Evolutionary conservation across 1,284 basidiomycete genomes (phyloP), one percentile per base, ranked within the genome.

Genomic region (Apiotrichum brassicae): DNA sequence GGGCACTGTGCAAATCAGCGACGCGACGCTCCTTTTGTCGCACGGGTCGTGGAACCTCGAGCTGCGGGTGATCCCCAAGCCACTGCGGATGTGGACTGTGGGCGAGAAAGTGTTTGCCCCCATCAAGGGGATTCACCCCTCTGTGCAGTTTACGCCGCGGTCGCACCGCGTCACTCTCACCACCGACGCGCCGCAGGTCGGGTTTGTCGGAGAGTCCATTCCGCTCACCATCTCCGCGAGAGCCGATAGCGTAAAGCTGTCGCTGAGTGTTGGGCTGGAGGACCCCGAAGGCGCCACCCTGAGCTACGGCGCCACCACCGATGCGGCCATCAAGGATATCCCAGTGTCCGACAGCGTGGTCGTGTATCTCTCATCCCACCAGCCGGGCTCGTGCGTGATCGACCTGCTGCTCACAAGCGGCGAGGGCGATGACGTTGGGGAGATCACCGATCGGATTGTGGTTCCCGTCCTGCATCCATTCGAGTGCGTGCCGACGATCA

Each of bases 121-220:
- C 22, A n/a, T 48, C 7, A 16, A 28, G 8, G 53, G 46, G 39
- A 34, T 50, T 14, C 20, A 41, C 43, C 4, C 45, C 5, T 16
- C 24, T 22, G 28, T 54, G 23, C 87, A 86, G 19, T 79, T 92
- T 46, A 78, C 76, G 35, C 77, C 83, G 55, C 79, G 79, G 22
- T 77, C 82, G 0, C 85, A 87, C 58, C 72, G 70, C 0, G 60
- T 92, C 1, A 57, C 73, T 5, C 70, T 87, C 5, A 72, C 75
- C 0, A 61, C 89, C 34, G 68, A 74, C 2, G 82, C 89, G 56
- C 68, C 77, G 1, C 68, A 77, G 0, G 82, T 84, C 0, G 87
- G 87, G 0, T 87, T 84, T 66, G 69, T 91, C 22, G 82, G 84
- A 51, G 90, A 93, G 66, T n/a, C n/a, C n/a, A n/a, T n/a, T n/a